Base-by-base conservation (phyloP, 371 early-diverging fungal species). In the Rhizopus arrhizus region DNA sequence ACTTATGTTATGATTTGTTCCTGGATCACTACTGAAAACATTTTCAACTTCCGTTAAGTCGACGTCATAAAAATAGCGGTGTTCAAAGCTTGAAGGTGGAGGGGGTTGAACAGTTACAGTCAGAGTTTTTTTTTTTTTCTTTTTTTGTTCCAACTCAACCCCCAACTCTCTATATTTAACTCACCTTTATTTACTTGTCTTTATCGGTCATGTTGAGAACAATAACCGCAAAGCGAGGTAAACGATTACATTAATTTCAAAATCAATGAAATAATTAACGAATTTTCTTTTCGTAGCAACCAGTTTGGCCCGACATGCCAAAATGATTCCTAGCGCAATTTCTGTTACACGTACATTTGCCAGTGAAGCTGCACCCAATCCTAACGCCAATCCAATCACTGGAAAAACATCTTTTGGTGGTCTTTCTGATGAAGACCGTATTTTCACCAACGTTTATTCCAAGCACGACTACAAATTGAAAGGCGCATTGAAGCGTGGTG, bases 361-460 rank as follows among this genome's bases (percentile, higher is more conserved):
- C 55, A 70, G 75, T 54, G 70, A 68, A 85, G 65, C 75, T 48
- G 54, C 68, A 13, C 64, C 68, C 54, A 69, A 80, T 66, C 82
- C 82, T 38, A 79, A 75, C 59, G 75, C 78, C 59, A 77, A 78
- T 38, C 72, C 80, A 38, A 69, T 85, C 73, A 67, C 79, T 53
- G 64, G 80, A 59, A 72, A 74, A 61, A 68, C 85, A 62, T 73
- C 77, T 22, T 85, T 80, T 58, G 96, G 96, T 61, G 82, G 81
- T 68, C 81, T 97, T 64, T 86, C 78, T 62, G 98, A 97, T 78
- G 80, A 91, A 66, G 98, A 98, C 79, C 90, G 98, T 62, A 96
- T 98, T 68, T 98, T 96, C 81, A 98, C 97, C 70, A 98, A 98
- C 81, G 72, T 98, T 51, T 98, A 98, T 74, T 89, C 89, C 9